Conservation (phyloP, 768 basidiomycete species). For the Lactifluus subvellereus region DNA sequence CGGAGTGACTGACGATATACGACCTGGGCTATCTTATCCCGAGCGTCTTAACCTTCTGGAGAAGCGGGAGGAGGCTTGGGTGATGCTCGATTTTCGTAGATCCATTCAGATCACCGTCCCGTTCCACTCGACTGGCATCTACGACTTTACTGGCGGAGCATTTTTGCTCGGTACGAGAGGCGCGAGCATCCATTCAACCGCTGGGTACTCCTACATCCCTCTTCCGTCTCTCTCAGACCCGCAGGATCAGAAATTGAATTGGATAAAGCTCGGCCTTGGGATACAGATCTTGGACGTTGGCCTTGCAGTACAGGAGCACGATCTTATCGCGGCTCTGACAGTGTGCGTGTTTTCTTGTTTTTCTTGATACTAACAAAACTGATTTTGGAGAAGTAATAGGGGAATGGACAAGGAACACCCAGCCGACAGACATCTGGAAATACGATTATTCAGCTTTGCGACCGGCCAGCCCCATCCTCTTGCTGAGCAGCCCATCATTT, state of each 20-base stretch:
- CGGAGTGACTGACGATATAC: slow-evolving; percentile 14
- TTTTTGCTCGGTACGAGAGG: slow-evolving; percentile 21
- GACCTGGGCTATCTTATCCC: background rate
- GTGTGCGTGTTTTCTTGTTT: slow-evolving; percentile 11
- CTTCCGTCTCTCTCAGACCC: slow-evolving; percentile 10
- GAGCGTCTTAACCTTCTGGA: slow-evolving; percentile 15
- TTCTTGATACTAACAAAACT: background rate
- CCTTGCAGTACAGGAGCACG: slow-evolving; percentile 20
- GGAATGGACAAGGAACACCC: background rate
- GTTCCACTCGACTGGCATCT: slow-evolving; percentile 22
- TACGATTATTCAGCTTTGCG: slow-evolving; percentile 19
- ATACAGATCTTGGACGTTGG: slow-evolving; percentile 20
- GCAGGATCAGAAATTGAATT: background rate
- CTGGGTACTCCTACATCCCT: slow-evolving; percentile 15
- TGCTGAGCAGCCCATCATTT: slow-evolving; percentile 15
- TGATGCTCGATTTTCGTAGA: slow-evolving; percentile 5
- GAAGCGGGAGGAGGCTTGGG: slow-evolving; percentile 20
- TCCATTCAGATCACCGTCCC: slow-evolving; percentile 7
- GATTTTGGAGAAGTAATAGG: background rate
- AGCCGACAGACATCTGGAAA: slow-evolving; percentile 3
- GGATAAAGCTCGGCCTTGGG: slow-evolving; percentile 5
- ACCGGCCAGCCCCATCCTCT: slow-evolving; percentile 20
- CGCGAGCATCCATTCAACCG: background rate
- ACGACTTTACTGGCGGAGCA: slow-evolving; percentile 24
- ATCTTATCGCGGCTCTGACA: slow-evolving; percentile 19